Conservation (phyloP, 1,284 basidiomycete species). For the Xerocomus nothofagi region DNA sequence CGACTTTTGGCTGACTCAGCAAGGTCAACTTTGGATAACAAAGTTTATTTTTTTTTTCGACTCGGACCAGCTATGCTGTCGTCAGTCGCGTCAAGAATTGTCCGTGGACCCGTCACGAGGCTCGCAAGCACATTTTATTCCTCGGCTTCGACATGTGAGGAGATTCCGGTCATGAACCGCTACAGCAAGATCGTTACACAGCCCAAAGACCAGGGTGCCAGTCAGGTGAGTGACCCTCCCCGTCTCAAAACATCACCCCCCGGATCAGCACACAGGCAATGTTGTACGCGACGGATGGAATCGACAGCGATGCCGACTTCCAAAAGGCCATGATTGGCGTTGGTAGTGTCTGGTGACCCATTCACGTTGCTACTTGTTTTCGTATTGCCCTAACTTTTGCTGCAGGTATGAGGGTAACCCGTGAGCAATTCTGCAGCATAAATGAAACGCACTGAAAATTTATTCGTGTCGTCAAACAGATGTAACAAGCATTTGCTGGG, state of each 20-base stretch:
- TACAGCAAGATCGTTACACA: conserved; percentile 83
- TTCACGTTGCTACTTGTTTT: background rate
- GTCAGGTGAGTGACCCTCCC: conserved; percentile 60
- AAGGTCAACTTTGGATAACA: background rate
- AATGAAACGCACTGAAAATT: background rate
- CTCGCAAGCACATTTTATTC: conserved; percentile 43
- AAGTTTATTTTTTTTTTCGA: too few relatives aligned
- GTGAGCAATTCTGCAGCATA: conserved; percentile 44
- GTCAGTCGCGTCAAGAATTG: conserved; percentile 19
- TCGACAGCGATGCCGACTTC: conserved; percentile 77
- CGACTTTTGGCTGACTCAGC: conserved; percentile 23
- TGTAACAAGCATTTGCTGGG: conserved; percentile 91
- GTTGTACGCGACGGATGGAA: conserved; percentile 93
- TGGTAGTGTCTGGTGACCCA: conserved; percentile 85
- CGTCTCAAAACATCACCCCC: background rate
- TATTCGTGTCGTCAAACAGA: conserved; percentile 42
- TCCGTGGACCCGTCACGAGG: conserved; percentile 17
- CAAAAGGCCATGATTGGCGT: conserved; percentile 95
- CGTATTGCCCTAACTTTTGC: conserved; percentile 12
- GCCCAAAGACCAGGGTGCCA: conserved; percentile 91
- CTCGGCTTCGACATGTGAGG: conserved; percentile 41
- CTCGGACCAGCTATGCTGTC: conserved; percentile 21
- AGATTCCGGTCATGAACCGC: conserved; percentile 71
- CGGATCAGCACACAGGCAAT: conserved; percentile 65
- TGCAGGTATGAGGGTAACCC: conserved; percentile 88